Conservation (phyloP, 1,284 basidiomycete genomes). For the Leccinum olivaceoglutinosum region DNA sequence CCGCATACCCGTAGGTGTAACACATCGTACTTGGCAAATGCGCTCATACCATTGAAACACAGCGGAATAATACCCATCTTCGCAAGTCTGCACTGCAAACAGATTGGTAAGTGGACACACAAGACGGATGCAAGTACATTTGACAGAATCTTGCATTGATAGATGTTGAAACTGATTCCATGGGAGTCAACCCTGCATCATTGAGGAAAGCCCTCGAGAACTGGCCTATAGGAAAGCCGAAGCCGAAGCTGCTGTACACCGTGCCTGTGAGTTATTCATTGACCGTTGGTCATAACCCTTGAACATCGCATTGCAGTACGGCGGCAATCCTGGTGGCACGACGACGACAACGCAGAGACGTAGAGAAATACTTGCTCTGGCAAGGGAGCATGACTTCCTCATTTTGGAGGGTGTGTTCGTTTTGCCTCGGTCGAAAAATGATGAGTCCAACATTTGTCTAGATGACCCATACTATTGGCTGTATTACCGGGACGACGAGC, state of each 20-base stretch:
- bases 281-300: constrained; percentile 16
- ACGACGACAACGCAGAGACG: constrained; percentile 69
- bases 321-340: constrained; percentile 77
- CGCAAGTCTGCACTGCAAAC: constrained; percentile 45
- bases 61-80: constrained; percentile 62
- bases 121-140: neutral
- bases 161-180: constrained; percentile 69
- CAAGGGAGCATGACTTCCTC: constrained; percentile 68
- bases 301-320: constrained; percentile 42
- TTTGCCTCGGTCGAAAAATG: neutral
- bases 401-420: constrained; percentile 63
- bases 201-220: constrained; percentile 61
- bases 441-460: neutral
- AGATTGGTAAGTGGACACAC: constrained; percentile 45
- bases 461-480: no score
- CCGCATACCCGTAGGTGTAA: constrained; percentile 2
- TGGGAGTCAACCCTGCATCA: constrained; percentile 62
- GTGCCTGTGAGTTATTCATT: constrained; percentile 46
- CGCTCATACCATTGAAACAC: constrained; percentile 1
- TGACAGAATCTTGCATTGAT: constrained; percentile 3
- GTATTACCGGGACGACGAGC: no score
- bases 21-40: neutral
- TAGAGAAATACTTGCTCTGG: constrained; percentile 66
- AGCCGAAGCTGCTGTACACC: constrained; percentile 80
- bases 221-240: constrained; percentile 68